These are phyloP conservation scores for Backusella parvicylindrica DNA, from an alignment of 192 early-diverging fungal species.

Conservation along the genomic window DNA sequence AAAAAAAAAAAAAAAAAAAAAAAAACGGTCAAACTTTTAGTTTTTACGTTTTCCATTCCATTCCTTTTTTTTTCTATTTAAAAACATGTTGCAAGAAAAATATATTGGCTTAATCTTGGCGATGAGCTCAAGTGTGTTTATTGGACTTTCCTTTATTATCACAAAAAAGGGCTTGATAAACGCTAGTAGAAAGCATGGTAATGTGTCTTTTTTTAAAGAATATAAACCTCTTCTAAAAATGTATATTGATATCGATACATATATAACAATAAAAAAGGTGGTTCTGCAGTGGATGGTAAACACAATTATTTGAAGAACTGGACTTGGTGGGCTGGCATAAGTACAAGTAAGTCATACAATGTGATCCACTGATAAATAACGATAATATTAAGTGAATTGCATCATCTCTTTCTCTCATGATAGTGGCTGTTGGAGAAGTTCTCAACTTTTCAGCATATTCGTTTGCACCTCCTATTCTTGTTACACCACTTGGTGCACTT, in stretches of 20 bases:
- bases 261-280: slow-evolving; percentile 50
- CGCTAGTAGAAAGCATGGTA: slow-evolving; percentile 58
- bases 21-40: background rate
- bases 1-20: too few relatives aligned
- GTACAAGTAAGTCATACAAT: slow-evolving; percentile 59
- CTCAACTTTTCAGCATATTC: slow-evolving; percentile 61
- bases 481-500: slow-evolving; percentile 77
- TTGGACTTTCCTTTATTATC: slow-evolving; percentile 89
- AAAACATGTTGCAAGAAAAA: slow-evolving; percentile 59
- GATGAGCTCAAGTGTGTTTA: slow-evolving; percentile 82
- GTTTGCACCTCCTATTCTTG: slow-evolving; percentile 93
- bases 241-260: too few relatives aligned
- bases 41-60: background rate
- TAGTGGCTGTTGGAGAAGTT: slow-evolving; percentile 90
- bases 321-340: slow-evolving; percentile 91
- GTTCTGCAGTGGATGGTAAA: slow-evolving; percentile 66
- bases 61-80: background rate
- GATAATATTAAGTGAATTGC: background rate
- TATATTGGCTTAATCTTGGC: slow-evolving; percentile 88
- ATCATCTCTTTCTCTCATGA: background rate
- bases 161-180: slow-evolving; percentile 93
- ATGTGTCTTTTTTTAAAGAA: background rate
- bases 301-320: slow-evolving; percentile 81
- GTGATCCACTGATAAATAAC: background rate
- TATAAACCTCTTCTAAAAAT: too few relatives aligned